A percentile compares a stretch with the other conserved stretches of the same genome.
Conservation (phyloP, 805 yeast species). For the Naumovozyma castellii region DNA sequence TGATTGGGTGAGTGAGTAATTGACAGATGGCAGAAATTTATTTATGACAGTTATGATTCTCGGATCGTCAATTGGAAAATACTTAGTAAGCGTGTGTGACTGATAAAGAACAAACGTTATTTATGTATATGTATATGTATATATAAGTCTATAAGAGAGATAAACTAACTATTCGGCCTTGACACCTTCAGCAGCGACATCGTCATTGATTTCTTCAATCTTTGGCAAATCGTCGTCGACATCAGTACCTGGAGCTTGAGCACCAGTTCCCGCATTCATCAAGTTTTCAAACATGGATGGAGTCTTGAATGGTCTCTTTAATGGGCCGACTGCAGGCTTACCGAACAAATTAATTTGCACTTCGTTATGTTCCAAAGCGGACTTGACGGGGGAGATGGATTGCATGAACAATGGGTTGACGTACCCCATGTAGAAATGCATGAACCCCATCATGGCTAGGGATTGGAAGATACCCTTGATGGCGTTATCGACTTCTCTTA, state of each 20-base stretch:
- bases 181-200: constrained; percentile 4
- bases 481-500: constrained; percentile 70
- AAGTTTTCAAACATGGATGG: constrained; percentile 62
- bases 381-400: constrained; percentile 79
- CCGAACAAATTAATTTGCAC: constrained; percentile 86
- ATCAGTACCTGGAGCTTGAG: constrained; percentile 1
- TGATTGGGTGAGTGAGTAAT: background rate
- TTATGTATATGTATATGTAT: no score
- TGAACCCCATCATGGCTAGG: constrained; percentile 94
- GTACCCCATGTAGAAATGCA: constrained; percentile 96
- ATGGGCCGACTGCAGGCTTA: constrained; percentile 73
- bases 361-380: constrained; percentile 80
- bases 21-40: background rate
- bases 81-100: no score
- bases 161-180: constrained; percentile 3
- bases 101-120: no score
- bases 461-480: constrained; percentile 81
- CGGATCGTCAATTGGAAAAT: no score
- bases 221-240: constrained; percentile 5
- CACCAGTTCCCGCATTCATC: constrained; percentile 1
- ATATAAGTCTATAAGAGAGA: no score
- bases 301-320: constrained; percentile 94
- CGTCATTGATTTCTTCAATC: constrained; percentile 6
- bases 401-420: constrained; percentile 96
- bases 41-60: no score